Evolutionary conservation across 306 rosid genomes (phyloP), one percentile per base, ranked within the genome.

Genomic region (Trifolium fragiferum): DNA sequence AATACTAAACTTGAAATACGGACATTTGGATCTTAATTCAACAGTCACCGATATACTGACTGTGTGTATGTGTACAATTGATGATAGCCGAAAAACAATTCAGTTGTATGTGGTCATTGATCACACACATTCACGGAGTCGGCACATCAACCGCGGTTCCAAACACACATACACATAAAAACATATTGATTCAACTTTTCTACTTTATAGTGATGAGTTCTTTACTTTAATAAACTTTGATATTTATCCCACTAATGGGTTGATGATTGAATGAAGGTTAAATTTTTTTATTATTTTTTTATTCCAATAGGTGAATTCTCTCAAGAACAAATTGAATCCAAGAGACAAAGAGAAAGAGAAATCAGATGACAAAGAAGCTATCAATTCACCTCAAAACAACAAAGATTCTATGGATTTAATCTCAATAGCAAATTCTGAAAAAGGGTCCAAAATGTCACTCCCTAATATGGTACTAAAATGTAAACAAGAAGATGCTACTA

Each of bases 401-500:
- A 69, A 72, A 41, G 86, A 86, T 23, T 70, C 82, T 76, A 78
- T 76, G 73, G 77, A 60, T 66, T 41, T 72, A 57, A 85, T 76
- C 43, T 74, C 87, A 62, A 78, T 72, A 68, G 62, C 68, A 72
- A 84, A 18, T 73, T 78, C 60, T 62, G 90, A 83, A 9, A 68
- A 79, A 46, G 78, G 79, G 69, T 70, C 88, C 25, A 72, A 82
- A 73, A 46, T 69, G 80, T 65, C 73, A 69, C 68, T 55, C 77
- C 68, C 86, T 67, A 82, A 65, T 59, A 82, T 75, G 73, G 81
- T 73, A 57, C 35, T 23, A 79, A 78, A 66, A 4, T 89, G 86
- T 79, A 93, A 88, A 78, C 92, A 80, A 33, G 98, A 93, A 83
- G 89, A 89, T 61, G 97, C 91, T 40, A 93, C 91, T 40, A 93